These are phyloP conservation scores for Fusarium armeniacum DNA, from an alignment of 2,329 filamentous ascomycete genomes.

Conservation along the genomic window DNA sequence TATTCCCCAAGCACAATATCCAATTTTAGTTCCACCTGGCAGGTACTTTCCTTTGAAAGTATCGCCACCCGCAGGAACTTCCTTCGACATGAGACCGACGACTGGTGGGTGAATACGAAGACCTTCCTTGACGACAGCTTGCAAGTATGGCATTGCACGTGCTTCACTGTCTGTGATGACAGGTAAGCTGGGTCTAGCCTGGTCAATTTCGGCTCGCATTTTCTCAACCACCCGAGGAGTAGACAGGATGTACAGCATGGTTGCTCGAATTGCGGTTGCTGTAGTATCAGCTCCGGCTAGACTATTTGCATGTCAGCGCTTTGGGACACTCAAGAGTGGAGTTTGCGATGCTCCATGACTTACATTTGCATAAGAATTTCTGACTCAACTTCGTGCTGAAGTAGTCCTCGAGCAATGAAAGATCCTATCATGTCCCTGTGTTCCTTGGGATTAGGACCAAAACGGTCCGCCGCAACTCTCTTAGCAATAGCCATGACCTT, in stretches of 20 bases:
- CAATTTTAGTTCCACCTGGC: slow-evolving; percentile 53
- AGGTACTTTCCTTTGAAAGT: slow-evolving; percentile 52
- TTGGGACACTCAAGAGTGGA: fast-evolving
- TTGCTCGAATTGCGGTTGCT: slow-evolving; percentile 67
- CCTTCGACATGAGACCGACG: slow-evolving; percentile 55
- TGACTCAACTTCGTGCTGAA: slow-evolving; percentile 46
- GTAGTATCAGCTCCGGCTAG: slow-evolving; percentile 71
- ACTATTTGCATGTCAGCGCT: slow-evolving; percentile 39
- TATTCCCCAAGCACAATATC: slow-evolving; percentile 55
- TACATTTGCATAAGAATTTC: slow-evolving; percentile 49
- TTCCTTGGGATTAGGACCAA: slow-evolving; percentile 47
- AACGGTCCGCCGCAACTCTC: slow-evolving; percentile 47
- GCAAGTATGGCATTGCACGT: slow-evolving; percentile 58
- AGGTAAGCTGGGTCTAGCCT: slow-evolving; percentile 28
- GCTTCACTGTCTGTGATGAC: slow-evolving; percentile 54
- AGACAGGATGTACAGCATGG: slow-evolving; percentile 66
- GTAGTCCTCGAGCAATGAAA: slow-evolving; percentile 50
- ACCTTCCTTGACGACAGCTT: slow-evolving; percentile 66
- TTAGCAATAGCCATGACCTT: slow-evolving; percentile 59
- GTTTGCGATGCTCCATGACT: not conserved
- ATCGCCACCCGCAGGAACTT: slow-evolving; percentile 52
- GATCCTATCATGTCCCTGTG: slow-evolving; percentile 53
- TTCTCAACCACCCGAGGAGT: slow-evolving; percentile 61
- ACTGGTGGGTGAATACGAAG: slow-evolving; percentile 57
- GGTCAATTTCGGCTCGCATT: slow-evolving; percentile 55